Conservation (phyloP, 1,139 yeast species). For the Saccharomycopsis hybrid region DNA sequence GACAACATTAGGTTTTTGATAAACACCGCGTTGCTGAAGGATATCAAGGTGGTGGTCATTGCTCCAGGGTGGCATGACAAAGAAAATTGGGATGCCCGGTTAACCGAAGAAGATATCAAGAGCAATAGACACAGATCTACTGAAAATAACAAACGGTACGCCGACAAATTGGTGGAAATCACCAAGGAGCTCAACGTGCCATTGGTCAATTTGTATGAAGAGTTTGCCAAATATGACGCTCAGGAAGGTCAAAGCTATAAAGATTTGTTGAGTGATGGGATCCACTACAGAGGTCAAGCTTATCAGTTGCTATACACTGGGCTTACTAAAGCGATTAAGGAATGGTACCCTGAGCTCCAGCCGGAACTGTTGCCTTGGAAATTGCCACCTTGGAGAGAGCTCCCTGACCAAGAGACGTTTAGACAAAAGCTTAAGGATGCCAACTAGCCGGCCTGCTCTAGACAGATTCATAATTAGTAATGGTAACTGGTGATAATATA, state of each 20-base stretch:
- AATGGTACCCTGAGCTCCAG: slow-evolving; percentile 41
- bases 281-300: slow-evolving; percentile 61
- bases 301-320: slow-evolving; percentile 46
- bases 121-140: slow-evolving; percentile 36
- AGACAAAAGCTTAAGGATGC: not conserved
- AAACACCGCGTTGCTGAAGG: slow-evolving; percentile 32
- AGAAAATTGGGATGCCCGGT: slow-evolving; percentile 31
- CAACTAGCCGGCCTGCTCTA: not conserved
- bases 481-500: too few species aligned
- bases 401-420: slow-evolving; percentile 21
- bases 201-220: slow-evolving; percentile 46
- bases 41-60: slow-evolving; percentile 46
- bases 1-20: slow-evolving; percentile 43
- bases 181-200: slow-evolving; percentile 43
- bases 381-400: slow-evolving; percentile 37
- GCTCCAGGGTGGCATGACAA: slow-evolving; percentile 60
- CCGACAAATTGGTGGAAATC: slow-evolving; percentile 41
- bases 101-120: slow-evolving; percentile 22
- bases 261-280: slow-evolving; percentile 47
- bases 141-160: slow-evolving; percentile 40
- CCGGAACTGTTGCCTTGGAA: slow-evolving; percentile 34
- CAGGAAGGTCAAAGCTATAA: slow-evolving; percentile 25
- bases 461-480: too few species aligned
- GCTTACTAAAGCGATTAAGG: slow-evolving; percentile 34
- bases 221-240: slow-evolving; percentile 30